Evolutionary conservation across 202 grass and related monocot genomes (phyloP), one percentile per base, ranked within the genome.

Genomic region (Brachypodium distachyon): DNA sequence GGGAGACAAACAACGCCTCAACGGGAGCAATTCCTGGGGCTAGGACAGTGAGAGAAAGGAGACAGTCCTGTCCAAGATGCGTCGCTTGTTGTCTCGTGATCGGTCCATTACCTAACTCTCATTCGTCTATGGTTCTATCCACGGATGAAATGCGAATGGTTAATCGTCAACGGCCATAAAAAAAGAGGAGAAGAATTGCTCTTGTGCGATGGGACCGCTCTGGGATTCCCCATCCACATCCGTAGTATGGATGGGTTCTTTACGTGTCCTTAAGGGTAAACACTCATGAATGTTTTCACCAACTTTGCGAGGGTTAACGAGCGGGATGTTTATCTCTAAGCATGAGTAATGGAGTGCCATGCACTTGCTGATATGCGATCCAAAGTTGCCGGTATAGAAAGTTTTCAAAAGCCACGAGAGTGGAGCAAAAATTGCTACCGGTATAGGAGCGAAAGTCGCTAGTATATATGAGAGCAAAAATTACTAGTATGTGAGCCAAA

Each of bases 261-360:
- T 74, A 49, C 85, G 85, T 83, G 74, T 56, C 8, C 9, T 46
- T n/a, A 73, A 58, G 79, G 33, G 46, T 78, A 61, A 83, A 7
- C 16, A 6, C 4, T 11, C 44, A 22, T 29, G n/a, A n/a, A n/a
- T 32, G 9, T 32, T 33, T 54, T 10, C 16, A 25, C 1, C 11
- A 41, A 3, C 47, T 27, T 8, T 21, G 28, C 41, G 11, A 14
- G 61, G 25, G 27, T 70, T 59, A 69, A 18, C 5, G 2, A 32
- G 7, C 25, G 36, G 51, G 22, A 57, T 28, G 14, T 1, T 73
- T 73, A 74, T 74, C 69, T 11, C 32, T 25, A 28, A 36, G 18
- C 10, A 17, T 7, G 4, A 23, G 27, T n/a, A n/a, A n/a, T n/a
- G n/a, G n/a, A n/a, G n/a, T n/a, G n/a, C n/a, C n/a, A n/a, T n/a